Conservation (phyloP, 768 basidiomycete species). For the Multifurca ochricompacta region DNA sequence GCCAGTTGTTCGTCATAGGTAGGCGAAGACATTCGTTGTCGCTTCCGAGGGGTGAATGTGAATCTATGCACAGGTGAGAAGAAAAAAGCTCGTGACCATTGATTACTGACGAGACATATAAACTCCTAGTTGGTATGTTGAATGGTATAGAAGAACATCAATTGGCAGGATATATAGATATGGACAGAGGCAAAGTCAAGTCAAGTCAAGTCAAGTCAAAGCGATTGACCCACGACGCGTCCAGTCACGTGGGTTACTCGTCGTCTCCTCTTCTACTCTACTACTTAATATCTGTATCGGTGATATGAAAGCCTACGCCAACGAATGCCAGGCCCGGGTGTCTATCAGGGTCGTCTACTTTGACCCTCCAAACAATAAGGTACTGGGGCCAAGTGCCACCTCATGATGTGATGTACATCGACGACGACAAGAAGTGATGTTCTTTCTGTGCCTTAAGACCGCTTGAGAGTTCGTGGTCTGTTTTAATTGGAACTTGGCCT, state of each 20-base stretch:
- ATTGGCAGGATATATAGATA: background rate
- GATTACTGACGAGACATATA: conserved; percentile 3
- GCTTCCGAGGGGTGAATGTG: conserved; percentile 43
- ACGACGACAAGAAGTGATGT: too few species aligned
- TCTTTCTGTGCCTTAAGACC: too few species aligned
- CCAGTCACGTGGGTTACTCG: too few species aligned
- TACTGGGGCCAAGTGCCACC: too few species aligned
- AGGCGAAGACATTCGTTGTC: conserved; percentile 55
- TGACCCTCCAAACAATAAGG: too few species aligned
- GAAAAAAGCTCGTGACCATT: background rate
- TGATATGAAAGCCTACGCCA: too few species aligned
- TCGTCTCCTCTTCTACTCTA: too few species aligned
- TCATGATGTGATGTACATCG: too few species aligned
- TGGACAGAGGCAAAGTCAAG: background rate
- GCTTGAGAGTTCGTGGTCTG: background rate
- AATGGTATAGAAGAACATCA: background rate
- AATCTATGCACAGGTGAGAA: conserved; percentile 10
- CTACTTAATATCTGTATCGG: too few species aligned
- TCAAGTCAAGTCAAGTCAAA: background rate
- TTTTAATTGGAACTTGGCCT: background rate
- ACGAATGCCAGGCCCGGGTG: too few species aligned
- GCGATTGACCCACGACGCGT: too few species aligned
- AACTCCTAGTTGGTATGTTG: background rate
- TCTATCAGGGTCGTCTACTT: too few species aligned
- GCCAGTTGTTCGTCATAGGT: conserved; percentile 41